These are phyloP conservation scores for Echinochloa phyllopogon DNA, from an alignment of 176 grass and related monocot genomes.

Conservation along the genomic window DNA sequence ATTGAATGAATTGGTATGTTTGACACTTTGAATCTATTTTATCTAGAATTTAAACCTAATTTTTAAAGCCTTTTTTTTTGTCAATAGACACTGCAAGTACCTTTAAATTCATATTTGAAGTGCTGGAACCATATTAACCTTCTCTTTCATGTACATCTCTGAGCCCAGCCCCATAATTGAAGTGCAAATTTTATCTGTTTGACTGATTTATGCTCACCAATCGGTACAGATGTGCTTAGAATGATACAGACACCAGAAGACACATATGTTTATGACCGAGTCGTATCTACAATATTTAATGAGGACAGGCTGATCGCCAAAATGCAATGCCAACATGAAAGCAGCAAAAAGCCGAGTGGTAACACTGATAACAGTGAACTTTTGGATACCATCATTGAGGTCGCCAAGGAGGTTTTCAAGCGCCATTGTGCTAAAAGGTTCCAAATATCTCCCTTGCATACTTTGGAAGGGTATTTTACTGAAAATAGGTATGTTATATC, in stretches of 20 bases:
- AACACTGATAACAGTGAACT: slow-evolving; percentile 76
- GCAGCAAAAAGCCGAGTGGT: slow-evolving; percentile 51
- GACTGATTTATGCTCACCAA: slow-evolving; percentile 30
- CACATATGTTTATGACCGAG: slow-evolving; percentile 89
- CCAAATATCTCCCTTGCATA: slow-evolving; percentile 73
- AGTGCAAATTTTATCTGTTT: slow-evolving; percentile 38
- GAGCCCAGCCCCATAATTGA: background rate
- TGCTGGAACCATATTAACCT: background rate
- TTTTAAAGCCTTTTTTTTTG: slow-evolving; percentile 7
- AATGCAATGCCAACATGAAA: slow-evolving; percentile 67
- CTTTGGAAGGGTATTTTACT: slow-evolving; percentile 60
- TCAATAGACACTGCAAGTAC: background rate
- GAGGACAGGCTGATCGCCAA: slow-evolving; percentile 72
- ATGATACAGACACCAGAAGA: slow-evolving; percentile 91
- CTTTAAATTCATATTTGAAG: slow-evolving; percentile 23
- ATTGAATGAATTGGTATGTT: slow-evolving; percentile 11
- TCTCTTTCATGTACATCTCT: background rate
- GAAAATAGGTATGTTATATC: slow-evolving; percentile 68
- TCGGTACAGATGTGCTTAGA: slow-evolving; percentile 84
- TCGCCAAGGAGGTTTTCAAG: slow-evolving; percentile 96
- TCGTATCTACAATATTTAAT: slow-evolving; percentile 93
- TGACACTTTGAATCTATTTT: background rate
- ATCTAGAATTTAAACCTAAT: background rate
- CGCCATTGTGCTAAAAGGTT: slow-evolving; percentile 92
- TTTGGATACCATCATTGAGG: slow-evolving; percentile 74